phyloP scores from a whole-genome alignment of 768 basidiomycete species.

The Lyophyllum decastes region DNA sequence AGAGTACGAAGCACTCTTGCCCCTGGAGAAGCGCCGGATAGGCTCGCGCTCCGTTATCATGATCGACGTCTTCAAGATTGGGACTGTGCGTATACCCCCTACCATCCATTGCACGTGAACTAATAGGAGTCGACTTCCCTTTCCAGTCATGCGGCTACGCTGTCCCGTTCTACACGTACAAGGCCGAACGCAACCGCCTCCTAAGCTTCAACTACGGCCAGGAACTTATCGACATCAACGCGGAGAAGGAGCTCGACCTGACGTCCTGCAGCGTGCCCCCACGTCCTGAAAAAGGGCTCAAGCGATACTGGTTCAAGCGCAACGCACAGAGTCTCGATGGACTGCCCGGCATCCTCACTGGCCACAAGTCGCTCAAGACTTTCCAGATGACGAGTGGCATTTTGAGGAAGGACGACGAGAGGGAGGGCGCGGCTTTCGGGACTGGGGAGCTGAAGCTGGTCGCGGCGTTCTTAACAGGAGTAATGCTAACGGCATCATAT shows the following conservation, averaged over 20 bases:
- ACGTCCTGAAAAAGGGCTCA: constrained; percentile 41
- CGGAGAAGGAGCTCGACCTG: constrained; percentile 10
- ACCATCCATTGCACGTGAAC: not conserved
- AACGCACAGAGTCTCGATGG: constrained; percentile 60
- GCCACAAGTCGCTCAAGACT: constrained; percentile 17
- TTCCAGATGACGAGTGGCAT: constrained; percentile 5
- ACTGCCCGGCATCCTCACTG: constrained; percentile 45
- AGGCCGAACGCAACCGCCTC: constrained; percentile 54
- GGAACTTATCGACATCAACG: constrained; percentile 41
- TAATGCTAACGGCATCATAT: constrained; percentile 13
- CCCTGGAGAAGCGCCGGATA: constrained; percentile 43
- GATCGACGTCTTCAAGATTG: constrained; percentile 60
- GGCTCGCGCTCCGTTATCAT: constrained; percentile 65
- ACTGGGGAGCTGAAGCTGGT: constrained; percentile 6
- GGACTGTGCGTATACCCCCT: constrained; percentile 35
- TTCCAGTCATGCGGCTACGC: constrained; percentile 66
- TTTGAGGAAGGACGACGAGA: constrained; percentile 4
- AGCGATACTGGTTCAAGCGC: constrained; percentile 52
- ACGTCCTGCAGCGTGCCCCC: constrained; percentile 9
- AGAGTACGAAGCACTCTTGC: constrained; percentile 57
- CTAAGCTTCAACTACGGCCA: constrained; percentile 43
- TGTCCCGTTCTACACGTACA: constrained; percentile 61
- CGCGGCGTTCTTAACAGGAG: constrained; percentile 12
- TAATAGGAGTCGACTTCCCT: not conserved
- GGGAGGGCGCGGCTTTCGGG: not conserved